These are phyloP conservation scores for Phylloporus sp. DNA, from an alignment of 768 basidiomycete species.

Conservation along the genomic window DNA sequence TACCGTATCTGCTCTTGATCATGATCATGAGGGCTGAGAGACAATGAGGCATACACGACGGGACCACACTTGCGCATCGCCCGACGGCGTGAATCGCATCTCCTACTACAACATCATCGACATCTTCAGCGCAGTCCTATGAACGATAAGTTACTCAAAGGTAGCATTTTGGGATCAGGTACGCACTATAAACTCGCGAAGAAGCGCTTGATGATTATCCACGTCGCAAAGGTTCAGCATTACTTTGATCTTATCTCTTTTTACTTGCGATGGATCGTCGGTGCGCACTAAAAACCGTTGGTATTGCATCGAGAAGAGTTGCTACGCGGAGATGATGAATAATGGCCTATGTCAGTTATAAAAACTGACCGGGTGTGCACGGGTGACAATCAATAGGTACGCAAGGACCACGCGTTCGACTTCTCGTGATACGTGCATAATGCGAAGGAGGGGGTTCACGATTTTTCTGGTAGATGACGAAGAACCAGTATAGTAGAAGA, in stretches of 20 bases:
- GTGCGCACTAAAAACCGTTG: conserved; percentile 64
- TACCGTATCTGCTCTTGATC: conserved; percentile 74
- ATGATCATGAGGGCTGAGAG: conserved; percentile 71
- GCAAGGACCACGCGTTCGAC: conserved; percentile 70
- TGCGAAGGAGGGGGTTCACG: conserved; percentile 66
- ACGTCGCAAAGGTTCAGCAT: conserved; percentile 59
- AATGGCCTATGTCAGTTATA: background rate
- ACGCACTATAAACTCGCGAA: conserved; percentile 83
- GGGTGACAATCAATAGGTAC: conserved; percentile 63
- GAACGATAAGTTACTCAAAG: background rate
- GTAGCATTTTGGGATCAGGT: background rate
- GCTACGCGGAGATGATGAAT: conserved; percentile 13
- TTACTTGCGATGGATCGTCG: conserved; percentile 61
- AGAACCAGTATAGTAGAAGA: conserved; percentile 70
- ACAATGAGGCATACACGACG: conserved; percentile 66
- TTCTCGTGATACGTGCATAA: conserved; percentile 66
- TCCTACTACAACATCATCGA: conserved; percentile 63
- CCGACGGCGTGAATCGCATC: conserved; percentile 79
- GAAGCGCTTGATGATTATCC: conserved; percentile 64
- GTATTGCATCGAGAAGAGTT: conserved; percentile 58
- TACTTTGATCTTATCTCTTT: conserved; percentile 70
- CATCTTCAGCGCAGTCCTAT: conserved; percentile 80
- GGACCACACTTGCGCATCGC: conserved; percentile 60
- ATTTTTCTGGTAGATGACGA: conserved; percentile 51
- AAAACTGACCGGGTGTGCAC: conserved; percentile 56